Conservation (phyloP, 2,329 filamentous ascomycete species). For the Cladosporium halotolerans region DNA sequence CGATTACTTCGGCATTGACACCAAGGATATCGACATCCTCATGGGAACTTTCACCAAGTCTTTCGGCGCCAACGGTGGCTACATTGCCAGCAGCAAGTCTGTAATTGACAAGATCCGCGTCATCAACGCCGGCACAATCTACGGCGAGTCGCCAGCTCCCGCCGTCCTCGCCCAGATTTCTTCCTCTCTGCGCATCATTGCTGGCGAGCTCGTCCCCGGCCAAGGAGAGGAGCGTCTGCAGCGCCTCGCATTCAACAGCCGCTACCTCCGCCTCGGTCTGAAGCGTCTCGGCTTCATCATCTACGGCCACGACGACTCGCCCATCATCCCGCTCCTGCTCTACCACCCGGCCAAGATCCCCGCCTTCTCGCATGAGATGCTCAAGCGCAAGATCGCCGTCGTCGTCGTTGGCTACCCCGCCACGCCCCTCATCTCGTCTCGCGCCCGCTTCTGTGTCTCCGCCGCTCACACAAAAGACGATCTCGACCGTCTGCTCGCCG, state of each 20-base stretch:
- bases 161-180: conserved; percentile 88
- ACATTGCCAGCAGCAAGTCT: conserved; percentile 80
- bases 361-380: conserved; percentile 97
- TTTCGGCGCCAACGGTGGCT: conserved; percentile 95
- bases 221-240: conserved; percentile 94
- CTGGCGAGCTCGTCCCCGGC: conserved; percentile 77
- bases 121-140: conserved; percentile 79
- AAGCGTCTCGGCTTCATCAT: conserved; percentile 96
- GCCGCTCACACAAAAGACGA: conserved; percentile 98
- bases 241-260: conserved; percentile 94
- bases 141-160: conserved; percentile 81
- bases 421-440: conserved; percentile 88
- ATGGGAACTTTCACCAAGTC: conserved; percentile 99
- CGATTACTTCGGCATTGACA: conserved; percentile 92
- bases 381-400: conserved; percentile 93
- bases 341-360: conserved; percentile 99
- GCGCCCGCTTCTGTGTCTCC: conserved; percentile 91
- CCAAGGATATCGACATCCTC: conserved; percentile 81
- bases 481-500: conserved; percentile 78
- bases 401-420: conserved; percentile 97
- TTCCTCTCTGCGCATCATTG: conserved; percentile 79
- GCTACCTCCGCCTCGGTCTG: conserved; percentile 92
- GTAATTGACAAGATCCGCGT: conserved; percentile 88
- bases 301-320: conserved; percentile 95
- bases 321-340: conserved; percentile 87